Evolutionary conservation across 208 protist species (phyloP), one percentile per base, ranked within the genome.

Genomic region (Phytomonas sp.): DNA sequence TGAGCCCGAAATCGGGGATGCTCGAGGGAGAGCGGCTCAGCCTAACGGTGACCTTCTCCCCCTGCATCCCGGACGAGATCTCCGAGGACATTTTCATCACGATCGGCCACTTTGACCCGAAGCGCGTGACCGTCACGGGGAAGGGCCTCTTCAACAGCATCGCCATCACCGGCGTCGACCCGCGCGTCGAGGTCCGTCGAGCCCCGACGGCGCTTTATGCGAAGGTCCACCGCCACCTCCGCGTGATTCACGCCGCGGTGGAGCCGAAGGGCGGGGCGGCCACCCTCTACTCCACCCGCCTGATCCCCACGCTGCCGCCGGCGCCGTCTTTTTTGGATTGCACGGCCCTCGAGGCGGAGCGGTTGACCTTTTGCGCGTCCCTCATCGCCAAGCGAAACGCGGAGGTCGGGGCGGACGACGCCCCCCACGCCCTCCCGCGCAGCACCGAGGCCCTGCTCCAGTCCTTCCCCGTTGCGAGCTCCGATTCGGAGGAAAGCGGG

Each of bases 91-190:
- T 98, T 67, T 80, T 66, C 62, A 74, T 98, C 8, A 84, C 93
- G 63, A 89, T 98, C 14, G 94, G 91, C 14, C 94, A 98, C 78
- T 94, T 97, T n/a, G 93, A 97, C 68, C 92, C 96, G 29, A 84
- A 97, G 65, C 72, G 72, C 7, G 88, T 98, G 63, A 74, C 64
- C 34, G 82, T 98, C 3, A 52, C 42, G 11, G 94, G 92, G 29
- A 67, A 82, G 2, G 94, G 92, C 7, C 80, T 90, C 60, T 78
- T 95, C 70, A 85, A 85, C 63, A 82, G 82, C 19, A 36, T 90
- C 49, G 59, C 74, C 59, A 60, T 97, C 12, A 32, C 60, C 33
- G 71, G 72, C 19, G 66, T 32, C 2, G 87, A 88, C 32, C 31
- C 42, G n/a, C 52, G 5, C 60, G 70, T 29, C 7, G 70, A 11